Evolutionary conservation across 2,329 filamentous ascomycete genomes (phyloP).

Genomic region (Drechmeria coniospora): DNA sequence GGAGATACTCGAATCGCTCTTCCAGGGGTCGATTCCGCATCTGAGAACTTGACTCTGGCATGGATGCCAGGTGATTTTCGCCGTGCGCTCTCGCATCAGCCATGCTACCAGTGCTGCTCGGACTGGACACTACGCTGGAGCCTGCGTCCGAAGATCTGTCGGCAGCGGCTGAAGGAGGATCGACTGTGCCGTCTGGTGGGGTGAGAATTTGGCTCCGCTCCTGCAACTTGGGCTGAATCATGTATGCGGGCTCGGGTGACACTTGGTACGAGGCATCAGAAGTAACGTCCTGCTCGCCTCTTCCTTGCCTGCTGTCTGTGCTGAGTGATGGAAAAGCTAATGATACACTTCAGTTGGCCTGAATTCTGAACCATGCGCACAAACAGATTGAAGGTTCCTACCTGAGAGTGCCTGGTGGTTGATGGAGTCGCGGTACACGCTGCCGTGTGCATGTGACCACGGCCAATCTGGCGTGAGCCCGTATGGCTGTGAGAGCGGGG

Average conservation of each 20-base stretch:
- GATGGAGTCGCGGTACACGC: background rate
- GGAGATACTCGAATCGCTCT: slow-evolving; percentile 2
- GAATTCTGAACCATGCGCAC: background rate
- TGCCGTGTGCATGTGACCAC: background rate
- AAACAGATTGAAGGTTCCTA: background rate
- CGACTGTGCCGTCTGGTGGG: background rate
- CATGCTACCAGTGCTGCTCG: background rate
- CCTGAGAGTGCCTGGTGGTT: background rate
- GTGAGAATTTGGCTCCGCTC: background rate
- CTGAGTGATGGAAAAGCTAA: background rate
- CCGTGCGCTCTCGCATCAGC: no score
- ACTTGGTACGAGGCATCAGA: slow-evolving; percentile 1
- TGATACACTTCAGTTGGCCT: background rate
- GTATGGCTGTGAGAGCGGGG: background rate
- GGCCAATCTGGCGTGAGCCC: background rate
- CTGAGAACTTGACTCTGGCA: background rate
- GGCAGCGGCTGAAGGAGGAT: background rate
- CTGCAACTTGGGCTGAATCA: background rate
- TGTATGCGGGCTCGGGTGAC: background rate
- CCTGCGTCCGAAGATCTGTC: background rate
- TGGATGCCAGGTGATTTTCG: background rate
- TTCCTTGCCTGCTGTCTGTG: background rate
- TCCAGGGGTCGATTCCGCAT: slow-evolving; percentile 1
- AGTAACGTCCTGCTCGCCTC: background rate
- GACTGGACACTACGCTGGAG: background rate